Evolutionary conservation across 495 filamentous ascomycete genomes (phyloP).

Genomic region (Elasticomyces elasticus): DNA sequence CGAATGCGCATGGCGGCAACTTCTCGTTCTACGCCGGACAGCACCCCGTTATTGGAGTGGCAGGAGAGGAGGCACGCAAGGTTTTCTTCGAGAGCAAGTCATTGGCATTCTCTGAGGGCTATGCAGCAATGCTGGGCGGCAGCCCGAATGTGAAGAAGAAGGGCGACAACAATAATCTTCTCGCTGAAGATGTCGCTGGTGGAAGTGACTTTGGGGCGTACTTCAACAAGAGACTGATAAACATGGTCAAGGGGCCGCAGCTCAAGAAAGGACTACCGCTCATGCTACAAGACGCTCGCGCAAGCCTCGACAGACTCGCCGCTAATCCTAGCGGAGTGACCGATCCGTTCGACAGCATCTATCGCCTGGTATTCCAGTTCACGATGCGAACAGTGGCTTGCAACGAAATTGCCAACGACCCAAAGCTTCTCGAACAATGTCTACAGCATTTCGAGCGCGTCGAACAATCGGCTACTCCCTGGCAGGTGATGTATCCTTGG

Average conservation of each 20-base stretch:
- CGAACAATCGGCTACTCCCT: conserved; percentile 22
- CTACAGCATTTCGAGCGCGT: conserved; percentile 33
- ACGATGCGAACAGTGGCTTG: conserved; percentile 30
- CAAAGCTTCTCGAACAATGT: conserved; percentile 25
- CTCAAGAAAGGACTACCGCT: conserved; percentile 28
- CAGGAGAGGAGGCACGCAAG: conserved; percentile 34
- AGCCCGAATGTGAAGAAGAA: conserved; percentile 6
- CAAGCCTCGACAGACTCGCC: conserved; percentile 23
- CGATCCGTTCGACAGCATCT: conserved; percentile 36
- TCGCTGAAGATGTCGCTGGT: background rate
- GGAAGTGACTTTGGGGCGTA: background rate
- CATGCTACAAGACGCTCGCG: conserved; percentile 28
- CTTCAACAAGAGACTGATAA: conserved; percentile 8
- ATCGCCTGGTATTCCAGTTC: conserved; percentile 36
- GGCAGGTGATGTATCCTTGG: conserved; percentile 34
- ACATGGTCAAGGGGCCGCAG: conserved; percentile 9
- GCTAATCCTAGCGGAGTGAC: conserved; percentile 26
- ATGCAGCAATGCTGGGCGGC: conserved; percentile 21
- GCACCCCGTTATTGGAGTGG: conserved; percentile 34
- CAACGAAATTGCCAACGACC: conserved; percentile 36
- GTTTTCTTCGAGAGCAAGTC: conserved; percentile 37
- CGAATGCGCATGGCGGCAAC: conserved; percentile 27
- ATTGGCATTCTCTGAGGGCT: conserved; percentile 36
- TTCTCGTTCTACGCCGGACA: conserved; percentile 44
- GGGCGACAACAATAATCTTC: background rate